Conservation (phyloP, 768 basidiomycete species). For the Podaxis pistillaris region DNA sequence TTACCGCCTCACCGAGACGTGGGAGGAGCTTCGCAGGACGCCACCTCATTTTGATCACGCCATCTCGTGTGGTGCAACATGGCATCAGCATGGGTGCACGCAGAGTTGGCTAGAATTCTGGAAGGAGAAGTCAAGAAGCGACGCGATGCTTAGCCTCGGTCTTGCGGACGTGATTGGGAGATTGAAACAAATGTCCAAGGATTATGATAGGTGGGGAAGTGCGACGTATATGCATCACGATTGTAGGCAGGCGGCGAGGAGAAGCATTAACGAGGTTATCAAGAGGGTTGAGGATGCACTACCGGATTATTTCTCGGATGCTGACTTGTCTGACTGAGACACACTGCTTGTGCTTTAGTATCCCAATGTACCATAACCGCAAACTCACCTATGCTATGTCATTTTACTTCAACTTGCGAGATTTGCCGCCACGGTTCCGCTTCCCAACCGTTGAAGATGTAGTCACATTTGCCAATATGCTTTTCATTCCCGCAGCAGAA, state of each 20-base stretch:
- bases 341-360: not conserved
- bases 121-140: conserved; percentile 70
- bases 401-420: conserved; percentile 5
- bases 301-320: conserved; percentile 59
- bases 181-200: conserved; percentile 58
- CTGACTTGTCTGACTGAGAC: not conserved
- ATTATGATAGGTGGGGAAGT: conserved; percentile 68
- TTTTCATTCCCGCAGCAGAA: not conserved
- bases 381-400: not conserved
- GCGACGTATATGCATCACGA: conserved; percentile 81
- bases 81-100: conserved; percentile 71
- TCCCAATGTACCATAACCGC: not conserved
- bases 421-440: conserved; percentile 6
- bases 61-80: conserved; percentile 59
- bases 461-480: not conserved
- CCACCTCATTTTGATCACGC: conserved; percentile 69
- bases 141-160: conserved; percentile 56
- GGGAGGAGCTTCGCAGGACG: conserved; percentile 59
- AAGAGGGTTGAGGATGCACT: conserved; percentile 57
- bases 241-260: conserved; percentile 58
- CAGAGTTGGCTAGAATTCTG: conserved; percentile 79
- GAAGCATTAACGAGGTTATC: conserved; percentile 52
- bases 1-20: conserved; percentile 61
- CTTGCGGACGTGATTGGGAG: conserved; percentile 68
- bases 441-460: conserved; percentile 6